Evolutionary conservation across 2,329 filamentous ascomycete species (phyloP).

Genomic region (Capronia epimyces): DNA sequence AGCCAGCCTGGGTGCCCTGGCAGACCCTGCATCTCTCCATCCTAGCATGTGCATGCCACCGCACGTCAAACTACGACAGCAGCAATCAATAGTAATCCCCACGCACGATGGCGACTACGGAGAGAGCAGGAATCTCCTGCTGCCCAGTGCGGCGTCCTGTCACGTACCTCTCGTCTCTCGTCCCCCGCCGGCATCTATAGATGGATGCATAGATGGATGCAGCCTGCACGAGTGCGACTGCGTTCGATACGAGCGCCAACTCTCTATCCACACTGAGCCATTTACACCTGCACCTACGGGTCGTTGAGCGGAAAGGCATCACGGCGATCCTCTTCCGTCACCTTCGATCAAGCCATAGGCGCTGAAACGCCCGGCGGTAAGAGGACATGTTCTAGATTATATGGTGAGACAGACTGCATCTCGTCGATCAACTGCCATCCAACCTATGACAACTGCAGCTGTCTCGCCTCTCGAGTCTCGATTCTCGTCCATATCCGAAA

Average conservation of each 20-base stretch:
- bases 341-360: conserved; percentile 10
- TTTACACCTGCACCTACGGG: conserved; percentile 1
- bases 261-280: conserved; percentile 7
- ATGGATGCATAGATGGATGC: neutral
- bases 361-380: neutral
- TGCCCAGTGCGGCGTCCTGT: no score
- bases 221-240: neutral
- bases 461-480: neutral
- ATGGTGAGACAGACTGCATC: conserved; percentile 10
- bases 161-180: conserved; percentile 6
- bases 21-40: no score
- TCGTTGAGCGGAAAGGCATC: conserved; percentile 6
- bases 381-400: conserved; percentile 20
- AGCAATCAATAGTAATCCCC: no score
- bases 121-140: no score
- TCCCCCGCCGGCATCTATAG: conserved; percentile 6
- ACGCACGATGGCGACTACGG: neutral
- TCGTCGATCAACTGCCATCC: conserved; percentile 16
- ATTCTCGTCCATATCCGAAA: neutral
- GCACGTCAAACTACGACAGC: neutral
- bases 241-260: no score
- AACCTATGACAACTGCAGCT: neutral
- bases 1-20: no score
- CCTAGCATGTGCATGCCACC: no score
- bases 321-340: conserved; percentile 12